Base-by-base conservation (phyloP, 2,329 filamentous ascomycete genomes). In the Fusarium sp. region DNA sequence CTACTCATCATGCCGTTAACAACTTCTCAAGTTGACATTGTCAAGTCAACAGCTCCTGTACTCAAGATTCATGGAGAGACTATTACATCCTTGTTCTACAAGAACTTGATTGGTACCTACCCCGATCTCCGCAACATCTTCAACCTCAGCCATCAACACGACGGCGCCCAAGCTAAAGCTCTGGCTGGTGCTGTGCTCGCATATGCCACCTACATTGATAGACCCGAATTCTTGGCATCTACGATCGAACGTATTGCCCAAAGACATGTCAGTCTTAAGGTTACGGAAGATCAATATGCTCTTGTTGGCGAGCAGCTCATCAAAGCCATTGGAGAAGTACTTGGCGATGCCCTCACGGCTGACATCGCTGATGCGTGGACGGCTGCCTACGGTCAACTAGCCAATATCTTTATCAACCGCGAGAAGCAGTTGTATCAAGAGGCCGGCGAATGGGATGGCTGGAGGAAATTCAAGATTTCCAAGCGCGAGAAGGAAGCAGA, bases 61-160 rank as follows among this genome's bases (percentile, higher is more conserved):
- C 46, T 64, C 10, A 58, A 61, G 41, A 84, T 90, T 67, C 88
- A 93, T 79, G 92, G 92, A 78, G 84, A 86, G 62, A 83, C 85
- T 66, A 92, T 94, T 78, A 90, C 91, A 6, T 85, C 84, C 11
- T 84, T 87, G 64, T 93, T 94, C 83, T 94, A 94, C 84, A 84
- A 84, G 69, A 89, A 88, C 75, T 87, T 94, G 83, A 83, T 94
- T 35, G 77, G 78, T 9, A 87, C 88, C 39, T 84, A 92, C 63
- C 91, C 91, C 0, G 85, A 88, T 39, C 86, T 94, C 31, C 87
- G 89, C 73, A 86, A 89, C 78, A 83, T 91, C 79, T 93, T 93
- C 86, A 93, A 93, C 63, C 73, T 70, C 45, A 70, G 72, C 42
- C 75, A 77, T 42, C 76, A 77, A 57, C 49, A 68, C 45, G 75